Percentiles rank a stretch among this genome's conserved stretches.
Conservation (phyloP, 2,329 filamentous ascomycete genomes). For the Arachnomyces sp. region DNA sequence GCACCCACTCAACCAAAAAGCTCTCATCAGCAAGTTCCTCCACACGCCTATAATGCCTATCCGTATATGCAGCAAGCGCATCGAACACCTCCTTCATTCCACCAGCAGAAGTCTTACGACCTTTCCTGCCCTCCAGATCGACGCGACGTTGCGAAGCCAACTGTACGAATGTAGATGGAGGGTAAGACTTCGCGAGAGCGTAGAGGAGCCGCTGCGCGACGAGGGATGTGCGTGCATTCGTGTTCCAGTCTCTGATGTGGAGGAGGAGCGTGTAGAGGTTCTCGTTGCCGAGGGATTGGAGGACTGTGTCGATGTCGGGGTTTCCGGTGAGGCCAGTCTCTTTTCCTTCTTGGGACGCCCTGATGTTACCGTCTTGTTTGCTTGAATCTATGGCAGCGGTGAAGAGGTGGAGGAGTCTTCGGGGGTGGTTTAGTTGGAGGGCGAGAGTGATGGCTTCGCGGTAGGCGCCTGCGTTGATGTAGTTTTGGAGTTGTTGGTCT, state of each 20-base stretch:
- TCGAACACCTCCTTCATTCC: constrained; percentile 77
- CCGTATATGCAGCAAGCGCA: constrained; percentile 81
- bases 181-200: constrained; percentile 71
- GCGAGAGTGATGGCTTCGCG: constrained; percentile 88
- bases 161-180: constrained; percentile 65
- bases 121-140: constrained; percentile 18
- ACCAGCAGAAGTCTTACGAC: constrained; percentile 34
- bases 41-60: constrained; percentile 81
- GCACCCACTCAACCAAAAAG: constrained; percentile 85
- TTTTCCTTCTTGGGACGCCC: constrained; percentile 11
- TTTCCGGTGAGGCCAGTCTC: constrained; percentile 35
- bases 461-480: constrained; percentile 79
- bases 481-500: constrained; percentile 88
- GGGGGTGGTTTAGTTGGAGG: constrained; percentile 88
- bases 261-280: constrained; percentile 78
- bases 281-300: constrained; percentile 69
- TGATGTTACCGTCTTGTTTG: constrained; percentile 25
- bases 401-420: constrained; percentile 74
- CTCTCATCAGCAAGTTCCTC: constrained; percentile 91
- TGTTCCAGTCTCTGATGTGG: constrained; percentile 91
- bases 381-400: constrained; percentile 60
- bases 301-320: constrained; percentile 66
- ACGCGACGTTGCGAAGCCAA: constrained; percentile 40
- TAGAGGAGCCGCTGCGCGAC: constrained; percentile 80
- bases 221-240: constrained; percentile 76